Evolutionary conservation across 2,329 filamentous ascomycete genomes (phyloP).

Genomic region (Blumeria hordei): DNA sequence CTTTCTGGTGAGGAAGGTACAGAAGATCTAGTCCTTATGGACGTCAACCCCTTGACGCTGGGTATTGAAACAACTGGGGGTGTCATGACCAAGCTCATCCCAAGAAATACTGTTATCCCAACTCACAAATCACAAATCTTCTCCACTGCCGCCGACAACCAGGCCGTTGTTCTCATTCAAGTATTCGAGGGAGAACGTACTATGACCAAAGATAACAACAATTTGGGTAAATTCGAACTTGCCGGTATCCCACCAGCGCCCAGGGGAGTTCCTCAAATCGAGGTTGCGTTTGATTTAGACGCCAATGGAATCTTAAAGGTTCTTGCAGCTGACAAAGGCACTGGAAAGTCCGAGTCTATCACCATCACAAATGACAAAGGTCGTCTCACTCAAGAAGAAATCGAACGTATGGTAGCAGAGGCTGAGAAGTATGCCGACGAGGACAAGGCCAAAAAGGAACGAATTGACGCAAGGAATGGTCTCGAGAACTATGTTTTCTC

Average conservation of each 20-base stretch:
- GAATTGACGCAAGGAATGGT: slow-evolving; percentile 86
- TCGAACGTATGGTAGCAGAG: slow-evolving; percentile 96
- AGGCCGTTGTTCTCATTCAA: slow-evolving; percentile 85
- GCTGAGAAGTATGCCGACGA: slow-evolving; percentile 98
- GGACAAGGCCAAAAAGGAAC: slow-evolving; percentile 93
- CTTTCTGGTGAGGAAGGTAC: slow-evolving; percentile 71
- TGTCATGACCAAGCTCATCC: slow-evolving; percentile 93
- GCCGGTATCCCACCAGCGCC: slow-evolving; percentile 87
- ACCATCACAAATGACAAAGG: slow-evolving; percentile 99
- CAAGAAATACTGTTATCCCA: slow-evolving; percentile 81
- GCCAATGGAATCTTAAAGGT: slow-evolving; percentile 98
- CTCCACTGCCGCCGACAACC: slow-evolving; percentile 90
- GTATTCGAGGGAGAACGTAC: slow-evolving; percentile 85
- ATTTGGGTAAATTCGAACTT: slow-evolving; percentile 94
- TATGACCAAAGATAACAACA: slow-evolving; percentile 92
- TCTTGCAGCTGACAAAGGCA: slow-evolving; percentile 89
- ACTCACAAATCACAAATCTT: slow-evolving; percentile 97
- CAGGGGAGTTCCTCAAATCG: slow-evolving; percentile 91
- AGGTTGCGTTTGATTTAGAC: slow-evolving; percentile 93
- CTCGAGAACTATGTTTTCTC: slow-evolving; percentile 99
- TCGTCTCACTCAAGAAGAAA: slow-evolving; percentile 85
- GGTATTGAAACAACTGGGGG: slow-evolving; percentile 95
- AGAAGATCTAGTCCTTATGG: slow-evolving; percentile 71
- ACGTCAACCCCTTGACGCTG: slow-evolving; percentile 86
- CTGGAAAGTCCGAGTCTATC: slow-evolving; percentile 89